Conservation (phyloP, 371 early-diverging fungal species). For the Parasitella parasitica region DNA sequence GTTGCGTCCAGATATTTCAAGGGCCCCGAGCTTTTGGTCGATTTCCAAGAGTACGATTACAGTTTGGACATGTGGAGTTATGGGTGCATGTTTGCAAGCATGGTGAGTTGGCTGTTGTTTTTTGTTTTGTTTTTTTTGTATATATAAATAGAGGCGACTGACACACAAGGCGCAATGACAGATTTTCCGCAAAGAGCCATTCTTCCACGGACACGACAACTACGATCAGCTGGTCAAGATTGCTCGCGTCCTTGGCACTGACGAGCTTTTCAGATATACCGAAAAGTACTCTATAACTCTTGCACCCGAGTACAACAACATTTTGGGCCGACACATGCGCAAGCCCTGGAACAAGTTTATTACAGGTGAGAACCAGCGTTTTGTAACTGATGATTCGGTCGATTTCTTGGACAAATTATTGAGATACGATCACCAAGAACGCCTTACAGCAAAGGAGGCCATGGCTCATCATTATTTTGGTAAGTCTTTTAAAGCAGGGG, state of each 20-base stretch:
- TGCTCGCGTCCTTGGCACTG: constrained; percentile 94
- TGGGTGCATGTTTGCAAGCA: constrained; percentile 99
- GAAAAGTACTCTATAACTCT: constrained; percentile 94
- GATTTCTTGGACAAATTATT: constrained; percentile 95
- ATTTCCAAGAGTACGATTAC: constrained; percentile 98
- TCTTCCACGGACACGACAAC: constrained; percentile 99
- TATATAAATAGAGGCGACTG: too few species aligned
- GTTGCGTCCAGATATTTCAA: constrained; percentile 99
- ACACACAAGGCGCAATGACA: not conserved
- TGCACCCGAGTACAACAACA: constrained; percentile 84
- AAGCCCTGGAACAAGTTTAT: constrained; percentile 94
- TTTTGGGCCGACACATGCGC: constrained; percentile 85
- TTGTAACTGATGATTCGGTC: constrained; percentile 84
- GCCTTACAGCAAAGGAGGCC: constrained; percentile 93
- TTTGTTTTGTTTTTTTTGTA: too few species aligned
- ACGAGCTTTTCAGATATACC: constrained; percentile 89
- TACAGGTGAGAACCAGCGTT: constrained; percentile 84
- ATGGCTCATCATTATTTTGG: constrained; percentile 96
- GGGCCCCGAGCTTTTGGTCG: constrained; percentile 98
- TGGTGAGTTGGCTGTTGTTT: constrained; percentile 48
- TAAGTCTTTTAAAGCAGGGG: constrained; percentile 6
- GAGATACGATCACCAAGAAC: constrained; percentile 97
- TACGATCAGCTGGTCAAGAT: constrained; percentile 98
- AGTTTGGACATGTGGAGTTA: constrained; percentile 99
- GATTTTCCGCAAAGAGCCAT: constrained; percentile 98